Percentiles rank a stretch among this genome's conserved stretches.
Evolutionary conservation across 345 rosid species (phyloP).

Genomic region (Mercurialis annua): DNA sequence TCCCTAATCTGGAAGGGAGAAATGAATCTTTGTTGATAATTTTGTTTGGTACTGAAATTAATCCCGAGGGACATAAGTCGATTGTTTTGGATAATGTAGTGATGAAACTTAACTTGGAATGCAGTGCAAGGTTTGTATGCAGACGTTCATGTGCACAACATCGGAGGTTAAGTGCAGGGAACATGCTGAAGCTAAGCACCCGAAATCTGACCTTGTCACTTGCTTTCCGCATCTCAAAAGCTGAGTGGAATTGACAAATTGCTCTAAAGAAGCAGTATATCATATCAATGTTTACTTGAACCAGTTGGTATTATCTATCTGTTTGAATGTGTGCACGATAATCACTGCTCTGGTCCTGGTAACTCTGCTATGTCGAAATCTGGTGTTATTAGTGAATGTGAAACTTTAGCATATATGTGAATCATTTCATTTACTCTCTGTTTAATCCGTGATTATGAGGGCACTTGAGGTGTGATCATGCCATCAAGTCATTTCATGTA

Average conservation of each 20-base stretch:
- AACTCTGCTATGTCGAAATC: constrained; percentile 1
- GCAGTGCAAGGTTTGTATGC: constrained; percentile 34
- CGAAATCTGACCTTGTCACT: constrained; percentile 18
- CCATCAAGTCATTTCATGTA: no score
- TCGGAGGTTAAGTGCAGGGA: constrained; percentile 31
- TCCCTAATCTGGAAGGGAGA: no score
- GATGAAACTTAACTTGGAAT: constrained; percentile 1
- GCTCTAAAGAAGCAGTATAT: background rate
- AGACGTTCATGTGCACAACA: constrained; percentile 29
- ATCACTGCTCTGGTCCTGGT: background rate
- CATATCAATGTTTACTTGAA: background rate
- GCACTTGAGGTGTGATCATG: no score
- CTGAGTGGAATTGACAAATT: background rate
- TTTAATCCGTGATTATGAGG: no score
- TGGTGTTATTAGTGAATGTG: background rate
- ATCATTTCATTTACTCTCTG: no score
- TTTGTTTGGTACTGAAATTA: background rate
- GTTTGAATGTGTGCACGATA: background rate
- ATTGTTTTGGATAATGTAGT: background rate
- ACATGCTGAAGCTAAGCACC: constrained; percentile 25
- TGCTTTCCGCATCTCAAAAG: constrained; percentile 27
- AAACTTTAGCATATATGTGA: background rate
- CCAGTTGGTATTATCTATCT: background rate
- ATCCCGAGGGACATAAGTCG: background rate
- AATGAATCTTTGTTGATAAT: no score